Percentiles rank a stretch among this genome's conserved stretches.
phyloP scores from a whole-genome alignment of 2,329 filamentous ascomycete species.

The Tolypocladium ovalisporum region DNA sequence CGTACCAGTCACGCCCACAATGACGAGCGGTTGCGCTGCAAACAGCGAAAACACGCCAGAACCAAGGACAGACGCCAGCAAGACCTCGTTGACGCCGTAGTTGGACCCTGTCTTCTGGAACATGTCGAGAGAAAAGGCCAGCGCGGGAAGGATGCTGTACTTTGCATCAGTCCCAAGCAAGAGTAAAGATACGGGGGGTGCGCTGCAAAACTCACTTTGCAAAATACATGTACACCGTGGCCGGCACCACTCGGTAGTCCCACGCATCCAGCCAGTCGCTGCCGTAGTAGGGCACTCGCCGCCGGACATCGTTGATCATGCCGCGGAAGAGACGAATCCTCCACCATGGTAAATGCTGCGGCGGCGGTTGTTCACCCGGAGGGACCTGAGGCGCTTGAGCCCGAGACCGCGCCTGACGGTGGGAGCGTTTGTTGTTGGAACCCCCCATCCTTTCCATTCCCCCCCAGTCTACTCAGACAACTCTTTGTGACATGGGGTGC shows the following conservation, averaged over 20 bases:
- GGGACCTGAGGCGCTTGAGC: neutral
- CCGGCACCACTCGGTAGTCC: constrained; percentile 82
- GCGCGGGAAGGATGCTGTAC: constrained; percentile 66
- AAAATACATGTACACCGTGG: constrained; percentile 91
- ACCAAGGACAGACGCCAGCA: constrained; percentile 76
- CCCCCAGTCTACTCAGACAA: neutral
- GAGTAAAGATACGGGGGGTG: neutral
- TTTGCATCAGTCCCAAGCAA: neutral
- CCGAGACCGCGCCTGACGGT: neutral
- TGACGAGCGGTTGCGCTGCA: constrained; percentile 76
- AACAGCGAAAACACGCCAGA: constrained; percentile 71
- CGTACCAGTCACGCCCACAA: constrained; percentile 74
- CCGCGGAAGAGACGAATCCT: constrained; percentile 64
- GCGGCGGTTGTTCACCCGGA: neutral
- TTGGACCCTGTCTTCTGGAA: constrained; percentile 76
- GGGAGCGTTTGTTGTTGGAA: neutral
- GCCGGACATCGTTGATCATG: constrained; percentile 67
- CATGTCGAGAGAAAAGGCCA: constrained; percentile 90
- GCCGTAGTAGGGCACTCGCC: constrained; percentile 64
- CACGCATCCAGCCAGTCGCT: constrained; percentile 82
- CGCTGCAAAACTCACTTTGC: constrained; percentile 53
- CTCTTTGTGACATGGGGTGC: neutral
- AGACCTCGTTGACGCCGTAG: constrained; percentile 83
- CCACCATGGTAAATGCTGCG: constrained; percentile 52
- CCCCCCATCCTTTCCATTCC: neutral